Evolutionary conservation across 306 rosid species (phyloP), one percentile per base, ranked within the genome.

Genomic region (Prunus dulcis): DNA sequence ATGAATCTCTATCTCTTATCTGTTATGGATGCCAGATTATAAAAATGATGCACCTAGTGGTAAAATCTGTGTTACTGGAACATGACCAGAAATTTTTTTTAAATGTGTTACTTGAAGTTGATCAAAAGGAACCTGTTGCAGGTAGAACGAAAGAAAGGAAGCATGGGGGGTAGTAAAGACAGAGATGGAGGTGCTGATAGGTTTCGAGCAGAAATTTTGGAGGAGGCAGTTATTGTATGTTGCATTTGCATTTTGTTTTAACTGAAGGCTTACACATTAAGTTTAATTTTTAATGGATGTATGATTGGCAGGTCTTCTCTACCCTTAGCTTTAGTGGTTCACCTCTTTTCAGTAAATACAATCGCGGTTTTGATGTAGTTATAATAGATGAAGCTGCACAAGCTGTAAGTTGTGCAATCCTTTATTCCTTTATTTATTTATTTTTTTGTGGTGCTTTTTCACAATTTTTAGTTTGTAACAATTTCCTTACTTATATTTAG

Each of bases 341-440:
- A 49, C 76, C 88, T 55, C 60, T 87, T 69, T 94, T 88, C 86
- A 87, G 93, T 83, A 91, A 87, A 87, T 88, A 86, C 78, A 88
- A 82, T 82, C 93, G 93, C 52, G 86, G 88, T 68, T 94, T 94
- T 85, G 98, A 94, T 79, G 97, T 90, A 76, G 97, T 94, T 60
- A 90, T 94, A 70, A 94, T 94, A 89, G 98, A 94, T 71, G 97
- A 94, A 87, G 97, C 98, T 79, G 98, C 96, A 69, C 98, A 94
- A 83, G 97, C 98, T 82, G 98, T 94, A 88, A 90, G 98, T 82
- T 65, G 12, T 53, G 9, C 56, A 22, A 47, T 38, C 72, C 14
- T 38, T 77, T 73, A 11, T 74, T 32, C 1, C 1, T 32, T 49
- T 32, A 0, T 32, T 5, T 5, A 0, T 5, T 34, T 32, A 0